Base-by-base conservation (phyloP, 805 yeast genomes). In the Wickerhamomyces strasburgensis region DNA sequence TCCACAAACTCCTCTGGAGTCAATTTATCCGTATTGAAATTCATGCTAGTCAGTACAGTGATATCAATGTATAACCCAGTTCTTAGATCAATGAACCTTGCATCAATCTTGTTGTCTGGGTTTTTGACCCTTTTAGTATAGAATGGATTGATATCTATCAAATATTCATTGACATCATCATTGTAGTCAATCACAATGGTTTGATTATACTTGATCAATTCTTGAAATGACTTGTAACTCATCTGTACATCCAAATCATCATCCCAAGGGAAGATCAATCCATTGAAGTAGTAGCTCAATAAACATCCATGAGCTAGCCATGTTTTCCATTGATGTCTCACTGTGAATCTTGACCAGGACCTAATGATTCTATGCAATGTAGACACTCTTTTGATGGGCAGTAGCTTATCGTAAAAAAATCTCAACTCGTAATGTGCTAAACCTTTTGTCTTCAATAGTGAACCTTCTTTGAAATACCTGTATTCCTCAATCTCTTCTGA, bases 51-150 rank as follows among this genome's bases (percentile, higher is more conserved):
- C 15, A 52, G 19, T 1, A 78, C 87, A 0, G 93, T 83, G 28
- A 83, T 75, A 56, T 83, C 93, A 36, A 83, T 78, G 50, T 78
- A 83, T 34, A 80, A 55, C 0, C 90, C 93, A 4, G 78, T 70
- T 46, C 79, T 83, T 10, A 78, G 60, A 55, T 82, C 89, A 40
- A 83, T 75, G 50, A 82, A 79, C 34, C 93, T 61, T 0, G 84
- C 89, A 58, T 80, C 86, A 32, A 82, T 80, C 49, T 78, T 76
- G 49, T 80, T 80, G 10, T 57, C 54, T 1, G 82, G 82, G 46
- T 74, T 78, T 34, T 68, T 66, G 0, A 54, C 58, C 50, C 89
- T 64, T 32, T 69, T 68, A 3, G 83, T 71, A 7, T 78, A 62
- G 27, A 69, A 70, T 7, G 72, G 48, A n/a, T 75, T 49, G 4